Evolutionary conservation across 345 rosid species (phyloP).

Genomic region (Syzygium oleosum): DNA sequence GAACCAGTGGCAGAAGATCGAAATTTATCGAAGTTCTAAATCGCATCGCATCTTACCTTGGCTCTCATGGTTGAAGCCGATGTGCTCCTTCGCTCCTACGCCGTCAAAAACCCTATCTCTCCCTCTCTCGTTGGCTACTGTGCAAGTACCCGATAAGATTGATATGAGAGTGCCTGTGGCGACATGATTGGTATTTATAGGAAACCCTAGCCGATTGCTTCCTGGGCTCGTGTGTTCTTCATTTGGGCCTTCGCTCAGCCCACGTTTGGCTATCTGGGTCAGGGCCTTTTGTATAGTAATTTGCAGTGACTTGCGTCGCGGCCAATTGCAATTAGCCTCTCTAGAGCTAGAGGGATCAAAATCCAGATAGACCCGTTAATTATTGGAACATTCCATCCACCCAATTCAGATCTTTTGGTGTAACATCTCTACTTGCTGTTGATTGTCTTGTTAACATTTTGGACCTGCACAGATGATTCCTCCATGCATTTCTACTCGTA

Average conservation of each 20-base stretch:
- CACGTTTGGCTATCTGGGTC: not conserved
- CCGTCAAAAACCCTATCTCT: constrained; percentile 1
- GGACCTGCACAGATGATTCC: not conserved
- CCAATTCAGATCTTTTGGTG: not conserved
- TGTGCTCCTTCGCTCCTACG: not conserved
- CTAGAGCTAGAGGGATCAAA: not conserved
- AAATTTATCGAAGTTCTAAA: not conserved
- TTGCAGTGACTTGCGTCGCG: not conserved
- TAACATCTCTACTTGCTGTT: not conserved
- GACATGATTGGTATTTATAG: not conserved
- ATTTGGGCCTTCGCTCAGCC: not conserved
- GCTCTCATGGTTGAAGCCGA: constrained; percentile 4
- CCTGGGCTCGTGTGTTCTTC: not conserved
- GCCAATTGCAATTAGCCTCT: not conserved
- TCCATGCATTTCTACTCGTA: not conserved
- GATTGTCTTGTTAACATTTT: not conserved
- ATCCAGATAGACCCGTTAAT: too few species aligned
- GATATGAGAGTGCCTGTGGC: not conserved
- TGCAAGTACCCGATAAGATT: not conserved
- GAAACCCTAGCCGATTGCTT: not conserved
- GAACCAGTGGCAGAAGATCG: not conserved
- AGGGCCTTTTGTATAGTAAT: not conserved
- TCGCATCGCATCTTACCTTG: constrained; percentile 1
- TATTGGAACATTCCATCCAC: not conserved
- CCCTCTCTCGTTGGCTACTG: not conserved